Evolutionary conservation across 176 grass and related monocot genomes (phyloP), one percentile per base, ranked within the genome.

Genomic region (Ensete ventricosum): DNA sequence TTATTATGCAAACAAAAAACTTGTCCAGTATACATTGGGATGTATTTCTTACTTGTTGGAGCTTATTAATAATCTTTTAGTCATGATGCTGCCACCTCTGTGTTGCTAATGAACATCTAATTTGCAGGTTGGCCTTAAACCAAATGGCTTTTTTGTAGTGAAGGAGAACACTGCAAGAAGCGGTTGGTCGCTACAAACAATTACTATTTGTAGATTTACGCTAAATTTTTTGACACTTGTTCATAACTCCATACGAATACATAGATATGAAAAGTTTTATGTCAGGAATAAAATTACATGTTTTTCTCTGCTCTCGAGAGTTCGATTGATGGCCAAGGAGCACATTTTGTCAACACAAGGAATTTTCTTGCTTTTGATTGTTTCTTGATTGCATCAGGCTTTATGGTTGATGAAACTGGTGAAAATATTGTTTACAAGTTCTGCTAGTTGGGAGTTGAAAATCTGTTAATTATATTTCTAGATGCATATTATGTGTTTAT

Each of bases 121-220:
- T 26, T 25, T 89, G 53, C 79, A 99, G 95, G 85, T 77, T 81
- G 91, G 95, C n/a, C 88, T 99, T 52, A 99, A 99, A 91, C 69
- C 84, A 53, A 86, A 99, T 72, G 95, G 90, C 4, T 94, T 99
- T 76, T 99, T 99, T 68, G 82, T 99, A 67, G 78, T 99, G 48
- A 99, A 99, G 82, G 95, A 99, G 84, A 99, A 99, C 74, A 81
- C 87, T 71, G 86, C 95, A 59, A 87, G 79, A 91, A 82, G 65
- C 1, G 95, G 95, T 94, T 69, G 79, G 88, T 80, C 57, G 11
- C 19, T 73, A 14, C 55, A 19, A 64, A 52, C 26, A 3, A 20
- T 16, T 21, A 12, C 11, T 43, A 10, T 48, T 62, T 64, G 55
- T 23, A 17, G 10, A 26, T 9, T 19, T 10, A 19, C 50, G 29